phyloP scores from a whole-genome alignment of 768 basidiomycete genomes.

The Termitomyces sp. region DNA sequence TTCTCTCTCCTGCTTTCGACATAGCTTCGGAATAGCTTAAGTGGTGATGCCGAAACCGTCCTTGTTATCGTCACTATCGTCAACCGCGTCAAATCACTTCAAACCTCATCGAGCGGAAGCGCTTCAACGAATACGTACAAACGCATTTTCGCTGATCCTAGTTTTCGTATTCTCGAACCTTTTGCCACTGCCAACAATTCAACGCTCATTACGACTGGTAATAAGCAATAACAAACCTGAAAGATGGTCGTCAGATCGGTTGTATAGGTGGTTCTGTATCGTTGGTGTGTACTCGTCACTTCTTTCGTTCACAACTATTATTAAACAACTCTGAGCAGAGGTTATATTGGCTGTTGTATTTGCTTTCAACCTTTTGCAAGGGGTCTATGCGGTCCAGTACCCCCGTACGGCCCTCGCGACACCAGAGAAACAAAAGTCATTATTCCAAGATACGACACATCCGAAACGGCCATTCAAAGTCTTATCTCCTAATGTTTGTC shows the following conservation, averaged over 20 bases:
- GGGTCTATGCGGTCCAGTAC: conserved; percentile 35
- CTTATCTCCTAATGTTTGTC: conserved; percentile 35
- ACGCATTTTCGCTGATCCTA: conserved; percentile 29
- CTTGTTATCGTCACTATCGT: conserved; percentile 14
- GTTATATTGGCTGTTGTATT: conserved; percentile 26
- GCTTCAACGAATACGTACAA: conserved; percentile 34
- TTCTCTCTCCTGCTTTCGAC: not conserved
- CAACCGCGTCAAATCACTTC: conserved; percentile 24
- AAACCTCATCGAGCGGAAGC: conserved; percentile 43
- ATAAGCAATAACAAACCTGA: conserved; percentile 17
- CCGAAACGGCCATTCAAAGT: conserved; percentile 31
- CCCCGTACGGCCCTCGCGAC: conserved; percentile 34
- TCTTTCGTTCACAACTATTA: not conserved
- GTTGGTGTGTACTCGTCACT: conserved; percentile 24
- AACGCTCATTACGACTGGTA: conserved; percentile 25
- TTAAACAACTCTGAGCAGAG: conserved; percentile 20
- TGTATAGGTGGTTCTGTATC: conserved; percentile 33
- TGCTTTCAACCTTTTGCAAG: conserved; percentile 35
- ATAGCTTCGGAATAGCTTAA: not conserved
- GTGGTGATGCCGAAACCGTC: not conserved
- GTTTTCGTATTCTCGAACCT: conserved; percentile 31
- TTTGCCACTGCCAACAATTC: conserved; percentile 34
- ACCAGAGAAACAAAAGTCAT: conserved; percentile 23
- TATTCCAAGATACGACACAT: conserved; percentile 20
- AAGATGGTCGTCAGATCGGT: conserved; percentile 28